Conservation (phyloP, 495 filamentous ascomycete genomes). For the Tetracladium marchalianum region DNA sequence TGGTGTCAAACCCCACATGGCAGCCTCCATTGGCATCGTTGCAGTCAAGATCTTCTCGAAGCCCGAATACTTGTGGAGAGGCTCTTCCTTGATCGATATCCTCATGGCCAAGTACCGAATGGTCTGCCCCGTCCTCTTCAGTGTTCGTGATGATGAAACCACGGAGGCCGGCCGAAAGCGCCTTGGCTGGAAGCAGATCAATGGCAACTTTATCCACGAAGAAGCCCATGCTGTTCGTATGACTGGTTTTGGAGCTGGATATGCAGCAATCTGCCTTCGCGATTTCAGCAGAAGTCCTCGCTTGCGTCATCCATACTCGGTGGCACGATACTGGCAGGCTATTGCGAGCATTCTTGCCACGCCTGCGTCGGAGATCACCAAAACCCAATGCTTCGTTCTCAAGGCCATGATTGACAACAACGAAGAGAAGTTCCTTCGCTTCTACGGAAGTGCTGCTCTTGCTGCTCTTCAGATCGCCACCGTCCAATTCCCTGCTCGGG, state of each 20-base stretch:
- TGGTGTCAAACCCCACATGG: constrained; percentile 54
- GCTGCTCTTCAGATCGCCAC: constrained; percentile 54
- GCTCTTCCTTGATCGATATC: constrained; percentile 68
- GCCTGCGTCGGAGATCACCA: constrained; percentile 51
- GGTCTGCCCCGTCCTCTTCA: constrained; percentile 78
- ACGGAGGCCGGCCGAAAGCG: constrained; percentile 55
- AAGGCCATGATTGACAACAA: constrained; percentile 65
- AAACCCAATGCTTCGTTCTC: constrained; percentile 72
- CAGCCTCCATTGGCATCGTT: constrained; percentile 75
- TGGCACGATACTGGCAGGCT: constrained; percentile 68
- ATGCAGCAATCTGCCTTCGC: constrained; percentile 66
- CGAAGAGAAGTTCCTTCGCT: constrained; percentile 58
- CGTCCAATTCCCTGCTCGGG: constrained; percentile 54
- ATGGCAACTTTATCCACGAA: constrained; percentile 47
- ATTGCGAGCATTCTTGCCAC: constrained; percentile 66
- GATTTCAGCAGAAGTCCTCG: constrained; percentile 57
- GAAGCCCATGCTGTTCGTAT: constrained; percentile 70
- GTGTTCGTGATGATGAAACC: constrained; percentile 65
- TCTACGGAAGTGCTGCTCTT: constrained; percentile 64
- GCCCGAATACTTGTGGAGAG: constrained; percentile 56
- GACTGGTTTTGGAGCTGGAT: constrained; percentile 78
- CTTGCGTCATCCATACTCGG: constrained; percentile 66
- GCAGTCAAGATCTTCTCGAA: constrained; percentile 65
- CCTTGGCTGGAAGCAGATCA: constrained; percentile 64
- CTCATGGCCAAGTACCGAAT: constrained; percentile 78